A percentile compares a stretch with the other conserved stretches of the same genome.
phyloP scores from a whole-genome alignment of 2,329 filamentous ascomycete species.

The Cercospora sojina region DNA sequence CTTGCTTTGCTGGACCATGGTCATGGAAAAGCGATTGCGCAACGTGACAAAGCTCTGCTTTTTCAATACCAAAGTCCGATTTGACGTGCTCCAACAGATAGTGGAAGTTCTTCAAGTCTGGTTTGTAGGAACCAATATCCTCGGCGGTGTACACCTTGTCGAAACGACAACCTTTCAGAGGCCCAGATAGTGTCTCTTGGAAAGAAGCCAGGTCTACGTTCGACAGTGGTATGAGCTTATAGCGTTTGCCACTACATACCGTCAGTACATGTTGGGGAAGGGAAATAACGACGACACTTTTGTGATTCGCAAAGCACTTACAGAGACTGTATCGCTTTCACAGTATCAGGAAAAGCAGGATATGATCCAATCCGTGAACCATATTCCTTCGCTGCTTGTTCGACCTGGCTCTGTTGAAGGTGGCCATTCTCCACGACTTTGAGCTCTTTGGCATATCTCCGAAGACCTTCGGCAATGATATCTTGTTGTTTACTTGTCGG shows the following conservation, averaged over 20 bases:
- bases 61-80: slow-evolving; percentile 57
- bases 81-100: slow-evolving; percentile 60
- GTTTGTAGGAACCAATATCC: slow-evolving; percentile 72
- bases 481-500: slow-evolving; percentile 61
- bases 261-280: background rate
- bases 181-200: slow-evolving; percentile 47
- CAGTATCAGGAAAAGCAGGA: slow-evolving; percentile 59
- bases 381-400: slow-evolving; percentile 49
- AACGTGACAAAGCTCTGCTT: slow-evolving; percentile 62
- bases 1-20: slow-evolving; percentile 62
- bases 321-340: slow-evolving; percentile 53
- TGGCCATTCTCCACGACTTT: slow-evolving; percentile 52
- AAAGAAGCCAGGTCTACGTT: slow-evolving; percentile 61
- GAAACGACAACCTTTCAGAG: slow-evolving; percentile 57
- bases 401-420: slow-evolving; percentile 47
- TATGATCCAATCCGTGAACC: slow-evolving; percentile 55
- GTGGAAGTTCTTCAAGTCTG: slow-evolving; percentile 62
- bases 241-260: slow-evolving; percentile 41
- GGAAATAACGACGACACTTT: background rate
- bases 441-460: slow-evolving; percentile 34
- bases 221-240: slow-evolving; percentile 60
- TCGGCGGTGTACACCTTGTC: slow-evolving; percentile 68
- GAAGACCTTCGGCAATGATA: slow-evolving; percentile 43
- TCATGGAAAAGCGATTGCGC: slow-evolving; percentile 68
- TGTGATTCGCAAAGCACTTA: background rate